phyloP scores from a whole-genome alignment of 306 rosid genomes.

The Ziziphus jujuba region DNA sequence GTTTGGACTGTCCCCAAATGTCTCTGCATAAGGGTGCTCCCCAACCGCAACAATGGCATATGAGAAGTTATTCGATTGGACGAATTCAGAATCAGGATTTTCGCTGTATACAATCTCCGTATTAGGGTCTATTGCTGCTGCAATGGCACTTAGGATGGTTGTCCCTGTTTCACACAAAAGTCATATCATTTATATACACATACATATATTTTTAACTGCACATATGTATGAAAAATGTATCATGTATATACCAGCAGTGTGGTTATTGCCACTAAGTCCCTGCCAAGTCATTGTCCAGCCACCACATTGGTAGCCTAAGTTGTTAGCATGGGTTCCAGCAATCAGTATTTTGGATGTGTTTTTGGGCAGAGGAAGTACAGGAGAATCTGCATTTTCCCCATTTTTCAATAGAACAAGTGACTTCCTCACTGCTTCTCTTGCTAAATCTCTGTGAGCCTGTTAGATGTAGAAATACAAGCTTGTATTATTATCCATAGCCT shows the following conservation, averaged over 20 bases:
- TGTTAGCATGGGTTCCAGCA: not conserved
- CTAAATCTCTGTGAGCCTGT: not conserved
- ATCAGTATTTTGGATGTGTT: not conserved
- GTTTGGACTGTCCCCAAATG: constrained; percentile 7
- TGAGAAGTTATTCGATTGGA: not conserved
- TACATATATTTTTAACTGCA: not conserved
- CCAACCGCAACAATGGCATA: constrained; percentile 14
- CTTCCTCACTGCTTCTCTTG: not conserved
- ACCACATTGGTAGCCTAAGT: not conserved
- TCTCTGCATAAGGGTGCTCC: constrained; percentile 21
- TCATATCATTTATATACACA: not conserved
- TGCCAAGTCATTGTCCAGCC: constrained; percentile 1
- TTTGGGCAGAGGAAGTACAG: not conserved
- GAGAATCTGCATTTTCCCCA: not conserved
- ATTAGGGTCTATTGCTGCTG: not conserved
- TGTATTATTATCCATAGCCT: not conserved
- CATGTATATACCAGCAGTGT: not conserved
- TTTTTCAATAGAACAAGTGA: not conserved
- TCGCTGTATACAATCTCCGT: constrained; percentile 8
- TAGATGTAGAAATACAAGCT: too few relatives aligned
- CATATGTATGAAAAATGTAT: not conserved
- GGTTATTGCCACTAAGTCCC: not conserved
- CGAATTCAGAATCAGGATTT: not conserved
- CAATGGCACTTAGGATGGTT: constrained; percentile 12
- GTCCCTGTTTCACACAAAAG: constrained; percentile 4